These are phyloP conservation scores for Cutaneotrichosporon sp. DNA, from an alignment of 1,284 basidiomycete genomes.

Conservation along the genomic window DNA sequence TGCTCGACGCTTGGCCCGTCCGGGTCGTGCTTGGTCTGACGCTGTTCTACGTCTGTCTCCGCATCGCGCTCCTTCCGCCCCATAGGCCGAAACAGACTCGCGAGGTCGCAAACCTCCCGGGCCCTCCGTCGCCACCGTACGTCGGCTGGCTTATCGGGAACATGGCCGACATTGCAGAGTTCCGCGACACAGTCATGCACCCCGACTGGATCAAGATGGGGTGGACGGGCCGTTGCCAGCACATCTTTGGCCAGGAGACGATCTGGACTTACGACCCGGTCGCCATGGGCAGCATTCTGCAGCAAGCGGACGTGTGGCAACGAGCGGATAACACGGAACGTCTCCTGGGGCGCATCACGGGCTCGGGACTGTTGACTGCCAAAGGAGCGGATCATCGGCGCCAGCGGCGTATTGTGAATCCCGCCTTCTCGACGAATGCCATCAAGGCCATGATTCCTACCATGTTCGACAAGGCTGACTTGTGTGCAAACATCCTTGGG, in stretches of 20 bases:
- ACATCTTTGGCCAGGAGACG: conserved; percentile 45
- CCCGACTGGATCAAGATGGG: conserved; percentile 18
- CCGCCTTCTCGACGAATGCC: conserved; percentile 46
- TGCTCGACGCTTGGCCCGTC: neutral
- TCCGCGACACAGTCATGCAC: conserved; percentile 14
- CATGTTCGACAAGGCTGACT: conserved; percentile 63
- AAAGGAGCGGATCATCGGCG: conserved; percentile 57
- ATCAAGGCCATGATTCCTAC: conserved; percentile 54
- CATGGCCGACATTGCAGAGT: neutral
- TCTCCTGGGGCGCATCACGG: conserved; percentile 55
- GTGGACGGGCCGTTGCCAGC: conserved; percentile 30
- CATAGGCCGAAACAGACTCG: conserved; percentile 1
- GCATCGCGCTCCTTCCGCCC: neutral
- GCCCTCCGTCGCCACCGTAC: conserved; percentile 12
- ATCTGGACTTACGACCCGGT: conserved; percentile 64
- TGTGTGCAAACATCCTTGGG: conserved; percentile 49
- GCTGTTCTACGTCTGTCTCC: neutral
- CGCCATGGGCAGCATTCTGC: conserved; percentile 64
- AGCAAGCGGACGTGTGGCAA: conserved; percentile 64
- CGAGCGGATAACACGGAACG: conserved; percentile 65
- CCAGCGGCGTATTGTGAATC: conserved; percentile 55
- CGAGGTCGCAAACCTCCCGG: conserved; percentile 19
- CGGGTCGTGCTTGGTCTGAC: neutral
- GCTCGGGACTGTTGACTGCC: conserved; percentile 47
- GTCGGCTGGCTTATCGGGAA: conserved; percentile 13